phyloP scores from a whole-genome alignment of 768 basidiomycete genomes.

The Lactifluus subvellereus region DNA sequence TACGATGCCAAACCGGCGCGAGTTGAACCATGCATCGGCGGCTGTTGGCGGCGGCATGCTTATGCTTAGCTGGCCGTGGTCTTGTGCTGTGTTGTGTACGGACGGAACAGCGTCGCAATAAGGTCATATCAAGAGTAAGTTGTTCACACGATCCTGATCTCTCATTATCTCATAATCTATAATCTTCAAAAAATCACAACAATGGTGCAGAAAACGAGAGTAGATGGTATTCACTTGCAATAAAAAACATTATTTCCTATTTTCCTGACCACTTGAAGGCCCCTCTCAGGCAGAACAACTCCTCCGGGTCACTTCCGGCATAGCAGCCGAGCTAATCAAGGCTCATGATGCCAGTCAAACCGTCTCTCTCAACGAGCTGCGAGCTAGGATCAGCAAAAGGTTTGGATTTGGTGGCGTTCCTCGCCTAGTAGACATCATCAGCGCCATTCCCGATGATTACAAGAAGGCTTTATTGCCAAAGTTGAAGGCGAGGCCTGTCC shows the following conservation, averaged over 20 bases:
- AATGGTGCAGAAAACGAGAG: slow-evolving; percentile 41
- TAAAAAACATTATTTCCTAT: neutral
- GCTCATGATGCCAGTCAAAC: slow-evolving; percentile 72
- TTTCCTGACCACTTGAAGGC: slow-evolving; percentile 34
- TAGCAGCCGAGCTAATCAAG: slow-evolving; percentile 89
- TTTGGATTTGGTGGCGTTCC: slow-evolving; percentile 83
- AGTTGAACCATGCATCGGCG: slow-evolving; percentile 68
- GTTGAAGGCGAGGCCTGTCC: slow-evolving; percentile 86
- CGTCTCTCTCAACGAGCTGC: slow-evolving; percentile 83
- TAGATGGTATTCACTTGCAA: slow-evolving; percentile 31
- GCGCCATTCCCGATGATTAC: slow-evolving; percentile 96
- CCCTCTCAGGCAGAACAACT: slow-evolving; percentile 89
- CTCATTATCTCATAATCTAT: neutral
- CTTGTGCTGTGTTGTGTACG: neutral
- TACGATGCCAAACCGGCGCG: slow-evolving; percentile 85
- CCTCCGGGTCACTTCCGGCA: slow-evolving; percentile 87
- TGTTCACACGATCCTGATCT: neutral
- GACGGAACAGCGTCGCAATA: neutral
- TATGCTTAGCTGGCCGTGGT: slow-evolving; percentile 35
- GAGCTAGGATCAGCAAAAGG: slow-evolving; percentile 86
- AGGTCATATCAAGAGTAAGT: neutral
- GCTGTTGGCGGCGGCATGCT: slow-evolving; percentile 70
- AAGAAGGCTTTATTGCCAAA: slow-evolving; percentile 87
- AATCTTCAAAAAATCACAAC: neutral
- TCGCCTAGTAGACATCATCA: slow-evolving; percentile 93